These are phyloP conservation scores for Mycena chlorophos DNA, from an alignment of 768 basidiomycete genomes.

Conservation along the genomic window DNA sequence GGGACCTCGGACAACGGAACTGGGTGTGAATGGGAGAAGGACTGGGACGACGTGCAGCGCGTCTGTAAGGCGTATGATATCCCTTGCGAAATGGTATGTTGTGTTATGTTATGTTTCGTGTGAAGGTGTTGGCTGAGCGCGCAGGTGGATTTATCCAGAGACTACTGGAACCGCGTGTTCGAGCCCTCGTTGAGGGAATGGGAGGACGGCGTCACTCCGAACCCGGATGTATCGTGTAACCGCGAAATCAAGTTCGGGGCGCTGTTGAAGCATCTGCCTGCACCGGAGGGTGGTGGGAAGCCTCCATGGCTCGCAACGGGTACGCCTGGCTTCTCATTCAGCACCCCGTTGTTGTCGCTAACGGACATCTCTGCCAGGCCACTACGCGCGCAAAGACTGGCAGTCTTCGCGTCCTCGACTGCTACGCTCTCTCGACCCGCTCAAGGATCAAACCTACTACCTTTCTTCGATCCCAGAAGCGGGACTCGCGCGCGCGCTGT, in stretches of 20 bases:
- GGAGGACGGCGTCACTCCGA: constrained; percentile 81
- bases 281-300: constrained; percentile 25
- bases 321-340: constrained; percentile 26
- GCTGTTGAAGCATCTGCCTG: constrained; percentile 62
- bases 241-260: constrained; percentile 90
- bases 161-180: constrained; percentile 92
- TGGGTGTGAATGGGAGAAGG: constrained; percentile 97
- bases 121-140: constrained; percentile 7
- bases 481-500: constrained; percentile 64
- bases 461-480: constrained; percentile 72
- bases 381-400: constrained; percentile 80
- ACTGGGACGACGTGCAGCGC: constrained; percentile 86
- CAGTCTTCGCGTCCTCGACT: constrained; percentile 49
- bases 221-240: constrained; percentile 94
- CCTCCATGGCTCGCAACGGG: constrained; percentile 80
- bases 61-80: constrained; percentile 76
- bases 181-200: constrained; percentile 79
- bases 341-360: not conserved
- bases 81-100: constrained; percentile 70
- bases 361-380: constrained; percentile 53
- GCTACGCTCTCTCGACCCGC: constrained; percentile 52
- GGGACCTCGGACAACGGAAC: constrained; percentile 65
- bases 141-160: constrained; percentile 82
- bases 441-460: constrained; percentile 93
- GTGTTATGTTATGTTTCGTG: not conserved